These are phyloP conservation scores for Lentinula detonsa DNA, from an alignment of 768 basidiomycete genomes.

Conservation along the genomic window DNA sequence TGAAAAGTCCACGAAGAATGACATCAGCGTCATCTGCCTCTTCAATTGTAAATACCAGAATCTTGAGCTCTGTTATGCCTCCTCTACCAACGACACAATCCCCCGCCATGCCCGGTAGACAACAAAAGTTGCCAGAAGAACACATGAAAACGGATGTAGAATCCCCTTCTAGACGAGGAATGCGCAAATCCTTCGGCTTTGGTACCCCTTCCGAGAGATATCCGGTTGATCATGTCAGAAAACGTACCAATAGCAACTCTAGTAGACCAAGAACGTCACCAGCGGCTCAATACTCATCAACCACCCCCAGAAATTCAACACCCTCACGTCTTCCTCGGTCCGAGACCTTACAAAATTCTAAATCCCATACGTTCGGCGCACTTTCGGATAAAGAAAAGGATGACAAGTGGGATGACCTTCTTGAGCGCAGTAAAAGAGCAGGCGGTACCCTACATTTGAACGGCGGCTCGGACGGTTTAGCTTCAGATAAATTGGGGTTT, in stretches of 20 bases:
- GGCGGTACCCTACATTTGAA: slow-evolving; percentile 70
- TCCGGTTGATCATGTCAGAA: neutral
- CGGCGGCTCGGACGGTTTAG: slow-evolving; percentile 12
- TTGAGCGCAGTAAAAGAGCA: slow-evolving; percentile 59
- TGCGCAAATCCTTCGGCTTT: neutral
- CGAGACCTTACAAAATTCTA: neutral
- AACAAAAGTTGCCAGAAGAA: neutral
- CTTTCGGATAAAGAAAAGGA: slow-evolving; percentile 68
- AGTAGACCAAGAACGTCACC: neutral
- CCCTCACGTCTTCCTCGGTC: neutral
- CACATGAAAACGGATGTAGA: neutral
- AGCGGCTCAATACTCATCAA: neutral
- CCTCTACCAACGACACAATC: neutral
- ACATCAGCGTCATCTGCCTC: neutral
- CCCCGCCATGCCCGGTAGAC: neutral
- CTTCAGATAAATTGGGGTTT: slow-evolving; percentile 7
- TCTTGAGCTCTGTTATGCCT: neutral
- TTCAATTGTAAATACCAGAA: neutral
- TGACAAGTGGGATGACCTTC: slow-evolving; percentile 62
- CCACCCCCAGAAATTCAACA: neutral
- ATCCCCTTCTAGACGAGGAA: neutral
- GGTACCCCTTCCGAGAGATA: neutral
- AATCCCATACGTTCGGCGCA: slow-evolving; percentile 3
- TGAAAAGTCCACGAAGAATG: slow-evolving; percentile 10
- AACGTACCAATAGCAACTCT: neutral